Percentiles rank a stretch among this genome's conserved stretches.
phyloP scores from a whole-genome alignment of 2,329 filamentous ascomycete species.

The Aspergillus uvarum region DNA sequence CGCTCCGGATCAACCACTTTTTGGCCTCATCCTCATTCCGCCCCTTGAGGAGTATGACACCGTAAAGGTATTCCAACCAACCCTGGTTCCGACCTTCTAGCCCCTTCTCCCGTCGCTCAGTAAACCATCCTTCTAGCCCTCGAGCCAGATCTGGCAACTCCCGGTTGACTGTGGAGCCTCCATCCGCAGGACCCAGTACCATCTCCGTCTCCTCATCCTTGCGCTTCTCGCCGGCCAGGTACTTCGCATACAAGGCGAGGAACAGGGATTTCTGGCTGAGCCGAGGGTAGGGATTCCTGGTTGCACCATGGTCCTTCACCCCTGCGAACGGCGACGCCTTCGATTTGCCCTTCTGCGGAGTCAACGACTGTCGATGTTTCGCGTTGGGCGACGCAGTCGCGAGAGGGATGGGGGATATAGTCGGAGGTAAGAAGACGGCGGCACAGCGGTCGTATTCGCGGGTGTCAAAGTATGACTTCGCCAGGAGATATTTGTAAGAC shows the following conservation, averaged over 20 bases:
- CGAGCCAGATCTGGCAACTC: conserved; percentile 75
- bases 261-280: conserved; percentile 92
- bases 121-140: conserved; percentile 78
- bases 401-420: conserved; percentile 68
- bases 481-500: conserved; percentile 78
- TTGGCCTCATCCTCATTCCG: conserved; percentile 86
- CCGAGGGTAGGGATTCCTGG: conserved; percentile 45
- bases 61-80: conserved; percentile 85
- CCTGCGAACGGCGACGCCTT: conserved; percentile 50
- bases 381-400: conserved; percentile 36
- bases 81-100: conserved; percentile 69
- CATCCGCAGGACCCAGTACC: conserved; percentile 90
- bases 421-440: conserved; percentile 80
- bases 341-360: conserved; percentile 59
- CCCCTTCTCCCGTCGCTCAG: conserved; percentile 61
- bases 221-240: conserved; percentile 89
- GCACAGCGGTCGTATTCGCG: conserved; percentile 93
- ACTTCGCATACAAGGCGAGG: conserved; percentile 86
- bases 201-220: conserved; percentile 97
- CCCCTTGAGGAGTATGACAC: conserved; percentile 82
- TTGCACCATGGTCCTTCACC: conserved; percentile 33
- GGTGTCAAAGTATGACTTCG: conserved; percentile 93
- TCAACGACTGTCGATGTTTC: conserved; percentile 40
- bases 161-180: conserved; percentile 79
- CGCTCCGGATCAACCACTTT: conserved; percentile 81